Conservation (phyloP, 441 rosid species). For the Adansonia gregorii region DNA sequence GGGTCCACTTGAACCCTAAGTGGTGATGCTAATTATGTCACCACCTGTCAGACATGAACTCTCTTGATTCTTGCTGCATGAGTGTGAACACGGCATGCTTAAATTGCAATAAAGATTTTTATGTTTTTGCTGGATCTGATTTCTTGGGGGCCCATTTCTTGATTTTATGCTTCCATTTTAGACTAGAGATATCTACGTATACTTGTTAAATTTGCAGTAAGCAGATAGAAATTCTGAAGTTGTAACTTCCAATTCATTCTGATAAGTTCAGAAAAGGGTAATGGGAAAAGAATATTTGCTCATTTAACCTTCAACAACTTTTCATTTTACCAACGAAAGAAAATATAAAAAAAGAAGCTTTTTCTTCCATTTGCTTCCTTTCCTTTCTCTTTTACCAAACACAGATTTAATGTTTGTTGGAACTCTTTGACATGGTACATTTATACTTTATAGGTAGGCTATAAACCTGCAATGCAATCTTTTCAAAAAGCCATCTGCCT, state of each 20-base stretch:
- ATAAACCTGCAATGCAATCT: neutral
- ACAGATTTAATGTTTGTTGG: too few relatives aligned
- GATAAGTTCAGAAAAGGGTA: too few relatives aligned
- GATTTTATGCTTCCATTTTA: neutral
- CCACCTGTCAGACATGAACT: constrained; percentile 36
- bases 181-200: neutral
- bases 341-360: too few relatives aligned
- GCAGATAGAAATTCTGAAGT: too few relatives aligned
- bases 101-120: neutral
- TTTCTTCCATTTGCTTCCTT: too few relatives aligned
- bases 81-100: neutral
- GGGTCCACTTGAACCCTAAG: constrained; percentile 45
- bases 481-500: neutral
- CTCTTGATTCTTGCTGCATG: constrained; percentile 1
- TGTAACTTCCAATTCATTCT: too few relatives aligned
- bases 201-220: too few relatives aligned
- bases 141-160: constrained; percentile 6
- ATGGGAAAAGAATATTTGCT: too few relatives aligned
- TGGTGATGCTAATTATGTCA: constrained; percentile 42
- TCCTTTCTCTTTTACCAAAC: too few relatives aligned
- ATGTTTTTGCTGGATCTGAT: neutral
- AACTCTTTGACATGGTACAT: neutral
- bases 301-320: too few relatives aligned
- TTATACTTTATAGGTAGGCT: neutral
- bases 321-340: too few relatives aligned